A percentile compares a stretch with the other conserved stretches of the same genome.
Conservation (phyloP, 2,329 filamentous ascomycete species). For the Dendryphion nanum region DNA sequence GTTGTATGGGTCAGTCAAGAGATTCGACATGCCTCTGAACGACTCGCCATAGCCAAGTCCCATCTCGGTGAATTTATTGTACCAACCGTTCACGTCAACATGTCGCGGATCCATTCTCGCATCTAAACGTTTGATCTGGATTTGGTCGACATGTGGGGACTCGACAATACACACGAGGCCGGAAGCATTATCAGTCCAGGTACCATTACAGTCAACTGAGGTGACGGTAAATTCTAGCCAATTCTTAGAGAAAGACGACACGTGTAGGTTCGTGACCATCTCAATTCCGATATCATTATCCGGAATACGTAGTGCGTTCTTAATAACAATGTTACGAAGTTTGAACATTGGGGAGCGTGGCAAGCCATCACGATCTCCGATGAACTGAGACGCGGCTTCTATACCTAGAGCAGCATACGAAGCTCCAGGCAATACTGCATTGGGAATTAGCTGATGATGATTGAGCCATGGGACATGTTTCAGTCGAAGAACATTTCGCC, state of each 20-base stretch:
- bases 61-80: conserved; percentile 14
- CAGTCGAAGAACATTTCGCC: conserved; percentile 43
- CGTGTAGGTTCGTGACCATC: conserved; percentile 13
- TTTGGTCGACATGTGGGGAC: too few relatives aligned
- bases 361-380: conserved; percentile 1
- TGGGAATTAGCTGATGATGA: conserved; percentile 38
- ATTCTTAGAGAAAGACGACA: conserved; percentile 6
- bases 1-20: conserved; percentile 5
- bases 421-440: conserved; percentile 45
- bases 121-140: background rate
- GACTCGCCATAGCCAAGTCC: conserved; percentile 19
- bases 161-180: conserved; percentile 13
- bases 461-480: conserved; percentile 46
- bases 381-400: conserved; percentile 6
- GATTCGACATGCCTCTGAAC: conserved; percentile 15
- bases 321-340: conserved; percentile 23
- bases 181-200: conserved; percentile 24
- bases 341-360: background rate
- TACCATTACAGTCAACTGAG: conserved; percentile 10
- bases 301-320: conserved; percentile 12
- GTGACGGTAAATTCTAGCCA: conserved; percentile 19
- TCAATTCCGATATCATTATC: conserved; percentile 20
- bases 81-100: conserved; percentile 15
- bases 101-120: background rate
- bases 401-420: conserved; percentile 44